Conservation (phyloP, 2,329 filamentous ascomycete species). For the Teratosphaeriaceae sp. region DNA sequence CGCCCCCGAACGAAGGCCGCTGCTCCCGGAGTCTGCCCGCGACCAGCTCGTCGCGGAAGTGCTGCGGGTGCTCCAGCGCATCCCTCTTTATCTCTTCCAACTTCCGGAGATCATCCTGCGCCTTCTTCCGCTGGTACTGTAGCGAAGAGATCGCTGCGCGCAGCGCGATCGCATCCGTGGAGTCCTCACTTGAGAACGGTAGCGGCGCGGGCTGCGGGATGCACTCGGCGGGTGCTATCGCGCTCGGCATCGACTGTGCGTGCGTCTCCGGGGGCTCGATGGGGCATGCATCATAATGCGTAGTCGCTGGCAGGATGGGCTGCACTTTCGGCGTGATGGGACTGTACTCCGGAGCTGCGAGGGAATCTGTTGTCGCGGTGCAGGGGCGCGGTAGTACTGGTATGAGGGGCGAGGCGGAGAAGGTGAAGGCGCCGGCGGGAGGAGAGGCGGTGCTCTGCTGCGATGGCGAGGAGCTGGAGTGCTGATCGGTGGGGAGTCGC, state of each 20-base stretch:
- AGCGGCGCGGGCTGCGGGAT: constrained; percentile 37
- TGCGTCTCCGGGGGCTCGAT: neutral
- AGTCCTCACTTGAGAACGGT: constrained; percentile 47
- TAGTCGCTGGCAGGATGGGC: constrained; percentile 20
- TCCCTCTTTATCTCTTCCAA: constrained; percentile 64
- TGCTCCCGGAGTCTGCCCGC: constrained; percentile 46
- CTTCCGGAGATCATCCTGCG: constrained; percentile 64
- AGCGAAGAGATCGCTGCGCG: constrained; percentile 79
- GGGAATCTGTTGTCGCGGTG: constrained; percentile 4
- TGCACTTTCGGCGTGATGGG: constrained; percentile 30
- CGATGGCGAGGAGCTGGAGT: constrained; percentile 2
- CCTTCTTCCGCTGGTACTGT: constrained; percentile 76
- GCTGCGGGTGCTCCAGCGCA: constrained; percentile 63
- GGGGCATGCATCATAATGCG: neutral
- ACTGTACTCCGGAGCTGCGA: constrained; percentile 22
- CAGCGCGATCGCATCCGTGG: constrained; percentile 82
- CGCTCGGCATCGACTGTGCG: constrained; percentile 1
- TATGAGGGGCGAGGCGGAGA: constrained; percentile 9
- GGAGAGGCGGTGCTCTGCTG: neutral
- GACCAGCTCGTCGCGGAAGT: constrained; percentile 62
- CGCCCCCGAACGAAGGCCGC: constrained; percentile 22
- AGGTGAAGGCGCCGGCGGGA: constrained; percentile 7
- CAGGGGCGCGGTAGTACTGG: neutral
- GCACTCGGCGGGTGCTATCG: constrained; percentile 27
- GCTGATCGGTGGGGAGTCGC: constrained; percentile 12